A percentile compares a stretch with the other conserved stretches of the same genome.
Conservation (phyloP, 2,329 filamentous ascomycete species). For the Grosmannia penicillata region DNA sequence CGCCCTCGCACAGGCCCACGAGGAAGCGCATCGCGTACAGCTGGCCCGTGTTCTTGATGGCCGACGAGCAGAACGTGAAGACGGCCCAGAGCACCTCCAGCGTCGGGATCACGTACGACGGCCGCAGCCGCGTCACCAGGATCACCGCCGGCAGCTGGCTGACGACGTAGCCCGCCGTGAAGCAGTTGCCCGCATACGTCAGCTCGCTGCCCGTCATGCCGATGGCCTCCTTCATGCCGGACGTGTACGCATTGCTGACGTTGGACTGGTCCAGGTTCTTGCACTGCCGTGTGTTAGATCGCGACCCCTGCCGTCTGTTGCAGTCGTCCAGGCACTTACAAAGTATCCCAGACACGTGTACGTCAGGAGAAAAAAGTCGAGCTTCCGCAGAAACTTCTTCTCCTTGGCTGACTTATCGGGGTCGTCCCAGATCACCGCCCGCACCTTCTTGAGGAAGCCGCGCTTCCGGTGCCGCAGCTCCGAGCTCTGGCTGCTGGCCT, state of each 20-base stretch:
- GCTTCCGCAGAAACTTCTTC: constrained; percentile 11
- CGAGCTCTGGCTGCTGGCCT: too few species aligned
- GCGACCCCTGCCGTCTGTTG: constrained; percentile 11
- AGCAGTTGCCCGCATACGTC: constrained; percentile 9
- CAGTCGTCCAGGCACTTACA: constrained; percentile 7
- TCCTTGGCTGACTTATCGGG: constrained; percentile 3
- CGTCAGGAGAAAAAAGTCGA: constrained; percentile 46
- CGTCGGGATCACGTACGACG: constrained; percentile 6
- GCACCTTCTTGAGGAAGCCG: background rate
- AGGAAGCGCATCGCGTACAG: constrained; percentile 36
- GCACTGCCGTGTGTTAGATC: constrained; percentile 13
- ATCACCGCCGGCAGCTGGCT: constrained; percentile 10
- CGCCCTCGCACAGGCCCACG: constrained; percentile 36
- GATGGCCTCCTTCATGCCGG: constrained; percentile 10
- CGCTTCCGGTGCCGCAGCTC: background rate
- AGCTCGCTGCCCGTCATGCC: constrained; percentile 8
- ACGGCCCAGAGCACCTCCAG: constrained; percentile 10
- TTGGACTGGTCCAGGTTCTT: constrained; percentile 42
- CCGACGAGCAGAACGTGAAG: constrained; percentile 10
- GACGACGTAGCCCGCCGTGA: constrained; percentile 11
- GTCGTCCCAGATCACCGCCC: constrained; percentile 4
- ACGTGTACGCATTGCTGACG: constrained; percentile 27
- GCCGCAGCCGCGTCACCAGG: constrained; percentile 2
- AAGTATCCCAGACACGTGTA: constrained; percentile 43
- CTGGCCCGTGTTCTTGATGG: constrained; percentile 7